These are phyloP conservation scores for Talaromyces stipitatus DNA, from an alignment of 495 filamentous ascomycete genomes.

Conservation along the genomic window DNA sequence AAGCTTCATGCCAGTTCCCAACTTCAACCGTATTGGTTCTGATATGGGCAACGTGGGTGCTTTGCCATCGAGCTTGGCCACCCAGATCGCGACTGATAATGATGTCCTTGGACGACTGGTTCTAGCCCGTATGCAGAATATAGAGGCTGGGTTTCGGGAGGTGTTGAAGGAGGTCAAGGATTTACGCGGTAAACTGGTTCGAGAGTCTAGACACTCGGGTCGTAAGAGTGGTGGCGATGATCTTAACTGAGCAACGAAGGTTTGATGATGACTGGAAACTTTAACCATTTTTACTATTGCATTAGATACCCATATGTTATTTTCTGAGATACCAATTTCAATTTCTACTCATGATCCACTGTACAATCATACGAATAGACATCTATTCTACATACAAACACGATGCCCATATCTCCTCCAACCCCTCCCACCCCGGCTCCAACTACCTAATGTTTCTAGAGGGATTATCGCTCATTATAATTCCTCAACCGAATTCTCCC, in stretches of 20 bases:
- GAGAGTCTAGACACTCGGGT: neutral
- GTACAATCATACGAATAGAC: too few species aligned
- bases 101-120: constrained; percentile 74
- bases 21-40: constrained; percentile 50
- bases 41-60: constrained; percentile 66
- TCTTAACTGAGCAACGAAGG: neutral
- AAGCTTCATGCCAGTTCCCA: constrained; percentile 44
- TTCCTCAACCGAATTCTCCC: neutral
- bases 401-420: too few species aligned
- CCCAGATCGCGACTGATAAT: constrained; percentile 43
- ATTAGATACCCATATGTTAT: constrained; percentile 3
- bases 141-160: constrained; percentile 79
- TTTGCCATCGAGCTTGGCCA: constrained; percentile 47
- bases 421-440: too few species aligned
- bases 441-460: too few species aligned
- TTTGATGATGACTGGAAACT: neutral
- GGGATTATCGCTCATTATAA: neutral
- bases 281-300: constrained; percentile 1
- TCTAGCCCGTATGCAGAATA: constrained; percentile 81
- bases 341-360: too few species aligned
- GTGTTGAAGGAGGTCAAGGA: constrained; percentile 79
- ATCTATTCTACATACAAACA: too few species aligned
- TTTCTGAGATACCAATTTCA: too few species aligned
- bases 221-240: neutral
- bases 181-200: constrained; percentile 10